Evolutionary conservation across 129 eudicot genomes (phyloP), one percentile per base, ranked within the genome.

Genomic region (Calendula officinalis): DNA sequence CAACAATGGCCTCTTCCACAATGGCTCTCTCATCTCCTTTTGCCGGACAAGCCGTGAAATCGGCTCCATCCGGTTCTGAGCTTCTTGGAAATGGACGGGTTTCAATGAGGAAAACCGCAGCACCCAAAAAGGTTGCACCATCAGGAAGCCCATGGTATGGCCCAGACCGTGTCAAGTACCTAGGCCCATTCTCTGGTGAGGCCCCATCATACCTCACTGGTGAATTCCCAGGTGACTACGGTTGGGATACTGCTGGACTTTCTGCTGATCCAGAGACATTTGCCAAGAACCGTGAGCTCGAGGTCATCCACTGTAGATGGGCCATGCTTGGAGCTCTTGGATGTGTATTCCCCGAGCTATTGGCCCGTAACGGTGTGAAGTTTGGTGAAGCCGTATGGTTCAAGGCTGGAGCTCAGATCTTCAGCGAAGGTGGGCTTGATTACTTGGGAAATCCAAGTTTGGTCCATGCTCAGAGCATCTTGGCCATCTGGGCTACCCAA

Each of bases 111-210:
- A 82, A 79, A 58, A 46, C 72, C 4, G 55, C 62, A 30, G 56
- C 82, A 33, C 76, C 60, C n/a, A 60, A 52, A 36, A 79, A 76
- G 73, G 68, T 70, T 8, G 80, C 60, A 35, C 64, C 80, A 40
- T 74, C 89, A 9, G 83, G 75, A 72, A 80, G 83, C 75, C 81
- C 85, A 7, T 81, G 88, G 92, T 85, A 82, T 13, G 92, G 88
- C 37, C 88, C 88, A 1, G 88, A 85, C 73, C 79, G 92, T 4
- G 92, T 85, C 62, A 85, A 85, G 66, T 85, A 85, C 88, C 56
- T 85, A 12, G 92, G 88, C 67, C 92, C 92, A 66, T 81, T 85
- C 85, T 85, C 92, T 16, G 92, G 92, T 3, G 88, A 85, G 78
- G 66, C 87, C 5, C 92, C 92, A 40, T 81, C 88, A 16, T 85